A percentile compares a stretch with the other conserved stretches of the same genome.
phyloP scores from a whole-genome alignment of 306 rosid genomes.

The Oemleria cerasiformis region DNA sequence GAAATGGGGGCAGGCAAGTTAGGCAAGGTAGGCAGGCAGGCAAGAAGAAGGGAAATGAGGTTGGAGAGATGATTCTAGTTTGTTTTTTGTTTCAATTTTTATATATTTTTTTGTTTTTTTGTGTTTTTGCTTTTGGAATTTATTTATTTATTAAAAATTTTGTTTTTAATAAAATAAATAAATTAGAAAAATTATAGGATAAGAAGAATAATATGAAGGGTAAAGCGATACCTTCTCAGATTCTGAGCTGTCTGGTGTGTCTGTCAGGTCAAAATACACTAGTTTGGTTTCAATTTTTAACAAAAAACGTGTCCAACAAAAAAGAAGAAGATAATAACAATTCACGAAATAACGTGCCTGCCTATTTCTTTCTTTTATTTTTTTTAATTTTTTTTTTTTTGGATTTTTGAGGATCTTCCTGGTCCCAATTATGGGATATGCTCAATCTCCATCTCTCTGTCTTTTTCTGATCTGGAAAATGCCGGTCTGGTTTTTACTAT shows the following conservation, averaged over 20 bases:
- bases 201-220: conserved; percentile 7
- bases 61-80: conserved; percentile 15
- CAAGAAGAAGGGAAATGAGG: conserved; percentile 18
- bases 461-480: not conserved
- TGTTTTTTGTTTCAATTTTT: not conserved
- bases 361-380: too few relatives aligned
- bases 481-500: not conserved
- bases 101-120: not conserved
- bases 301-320: not conserved
- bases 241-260: conserved; percentile 11
- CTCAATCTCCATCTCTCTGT: not conserved
- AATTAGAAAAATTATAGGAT: too few relatives aligned
- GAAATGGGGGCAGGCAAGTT: not conserved
- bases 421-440: not conserved
- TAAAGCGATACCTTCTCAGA: conserved; percentile 31
- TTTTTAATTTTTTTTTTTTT: not conserved
- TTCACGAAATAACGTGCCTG: not conserved
- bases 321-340: not conserved
- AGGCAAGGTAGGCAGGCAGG: too few relatives aligned
- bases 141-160: not conserved
- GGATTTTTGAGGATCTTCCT: not conserved
- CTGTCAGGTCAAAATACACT: not conserved
- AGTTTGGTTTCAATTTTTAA: not conserved
- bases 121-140: not conserved
- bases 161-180: not conserved